phyloP scores from a whole-genome alignment of 106 monocot species.

The Triglochin maritima region DNA sequence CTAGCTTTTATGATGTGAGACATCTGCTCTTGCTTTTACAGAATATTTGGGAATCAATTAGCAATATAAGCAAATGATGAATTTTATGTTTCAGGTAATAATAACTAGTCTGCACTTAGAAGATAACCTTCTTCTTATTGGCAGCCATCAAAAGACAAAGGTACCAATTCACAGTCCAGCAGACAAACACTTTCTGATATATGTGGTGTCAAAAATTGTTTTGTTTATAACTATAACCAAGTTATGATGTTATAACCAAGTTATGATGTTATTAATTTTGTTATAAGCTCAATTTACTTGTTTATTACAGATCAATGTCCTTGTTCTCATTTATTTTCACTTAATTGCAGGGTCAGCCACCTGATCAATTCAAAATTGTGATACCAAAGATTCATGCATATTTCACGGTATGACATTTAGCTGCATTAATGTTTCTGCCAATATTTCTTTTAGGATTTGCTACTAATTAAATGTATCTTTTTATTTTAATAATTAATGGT shows the following conservation, averaged over 20 bases:
- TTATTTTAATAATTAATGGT: not conserved
- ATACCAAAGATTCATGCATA: constrained; percentile 94
- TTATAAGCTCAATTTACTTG: not conserved
- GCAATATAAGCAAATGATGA: too few relatives aligned
- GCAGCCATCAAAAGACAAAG: constrained; percentile 81
- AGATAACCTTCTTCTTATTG: constrained; percentile 65
- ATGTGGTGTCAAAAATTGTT: not conserved
- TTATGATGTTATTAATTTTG: not conserved
- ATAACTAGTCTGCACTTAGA: constrained; percentile 71
- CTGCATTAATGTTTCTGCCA: not conserved
- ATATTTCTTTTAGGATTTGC: not conserved
- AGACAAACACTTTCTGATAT: not conserved
- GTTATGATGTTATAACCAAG: too few relatives aligned
- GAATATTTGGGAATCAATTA: too few relatives aligned
- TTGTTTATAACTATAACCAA: not conserved
- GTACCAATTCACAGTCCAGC: constrained; percentile 18
- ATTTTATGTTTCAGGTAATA: constrained; percentile 48
- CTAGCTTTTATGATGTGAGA: too few relatives aligned
- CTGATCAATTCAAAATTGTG: constrained; percentile 92
- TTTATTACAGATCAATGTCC: not conserved
- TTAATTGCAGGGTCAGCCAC: constrained; percentile 51
- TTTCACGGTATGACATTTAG: constrained; percentile 53
- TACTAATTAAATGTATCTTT: not conserved
- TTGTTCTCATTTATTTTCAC: constrained; percentile 2
- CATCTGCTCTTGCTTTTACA: too few relatives aligned